Evolutionary conservation across 202 grass and related monocot genomes (phyloP), one percentile per base, ranked within the genome.

Genomic region (Bolboschoenoplectus hybrid): DNA sequence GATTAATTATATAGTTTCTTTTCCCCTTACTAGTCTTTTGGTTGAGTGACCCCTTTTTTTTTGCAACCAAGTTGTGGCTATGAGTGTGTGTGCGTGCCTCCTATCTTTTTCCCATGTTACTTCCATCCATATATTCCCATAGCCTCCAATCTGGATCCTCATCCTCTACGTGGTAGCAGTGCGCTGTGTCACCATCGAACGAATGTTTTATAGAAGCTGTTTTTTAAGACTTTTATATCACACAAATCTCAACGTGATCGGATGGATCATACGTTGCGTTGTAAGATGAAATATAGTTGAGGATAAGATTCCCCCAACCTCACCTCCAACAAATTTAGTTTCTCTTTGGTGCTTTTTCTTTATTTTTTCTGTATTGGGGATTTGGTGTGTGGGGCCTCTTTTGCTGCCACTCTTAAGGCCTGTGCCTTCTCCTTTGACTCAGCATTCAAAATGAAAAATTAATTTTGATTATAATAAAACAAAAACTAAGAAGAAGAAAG

Each of bases 51-150:
- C 58, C 4, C 26, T 45, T 64, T 83, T 44, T 45, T 64, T 83
- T 64, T 52, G 45, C 38, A 19, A 69, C 26, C 12, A 68, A 83
- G 63, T 66, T 83, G 81, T 83, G 62, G 81, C 19, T 51, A 36
- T 49, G 11, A 83, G 63, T 36, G 13, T 51, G 39, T 35, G 63
- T 53, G 81, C 63, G 81, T 68, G 60, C 38, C 63, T 1, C 32
- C 58, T 68, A 35, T 83, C 63, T 69, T 69, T 82, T 82, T 67
- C 81, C 81, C 81, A 83, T 68, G 63, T 83, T 83, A 83, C 20
- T 17, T 67, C 38, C 19, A 50, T 69, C 57, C 2, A 61, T 61
- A 14, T 16, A n/a, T 61, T 3, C 3, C 43, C 43, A 61, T 51
- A 56, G 57, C 5, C 57, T 61, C 16, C 26, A 26, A 26, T 26